Evolutionary conservation across 225 moss, liverwort and hornwort species (phyloP), one percentile per base, ranked within the genome.

Genomic region (Marchantia paleacea): DNA sequence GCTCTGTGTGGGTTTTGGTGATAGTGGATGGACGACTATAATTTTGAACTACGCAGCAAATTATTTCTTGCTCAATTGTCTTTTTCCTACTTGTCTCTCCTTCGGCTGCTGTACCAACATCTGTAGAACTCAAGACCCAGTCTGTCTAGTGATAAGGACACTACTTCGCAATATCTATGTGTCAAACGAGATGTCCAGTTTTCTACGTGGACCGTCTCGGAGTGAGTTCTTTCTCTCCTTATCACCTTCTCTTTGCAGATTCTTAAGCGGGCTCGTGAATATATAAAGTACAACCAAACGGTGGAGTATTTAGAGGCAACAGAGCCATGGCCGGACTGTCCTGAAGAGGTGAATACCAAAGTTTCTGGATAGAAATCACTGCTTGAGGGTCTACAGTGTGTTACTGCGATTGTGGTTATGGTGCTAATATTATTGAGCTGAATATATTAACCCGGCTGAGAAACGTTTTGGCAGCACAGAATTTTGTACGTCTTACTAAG

Each of bases 301-400:
- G 81, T 85, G 75, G 85, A 84, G 72, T 50, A 84, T 62, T 29
- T 90, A 15, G 83, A 87, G 61, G 73, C 82, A 77, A 85, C 78
- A 30, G 86, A 91, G 75, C 85, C 86, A 64, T 87, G 85, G 75
- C 82, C 86, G 54, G 84, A 84, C 58, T 78, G 84, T 77, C 88
- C 86, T 11, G 88, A 91, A 90, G 86, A 93, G 85, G 93, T 91
- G 83, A 28, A 72, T n/a, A 12, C 50, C 22, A 58, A 58, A 58
- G 58, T 58, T 58, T 15, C 58, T 15, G 18, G 5, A 58, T 11
- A 50, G n/a, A n/a, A n/a, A n/a, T 19, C 22, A 18, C 11, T 19
- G 13, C 47, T 69, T 48, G 5, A 20, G 7, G 48, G 22, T 47
- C 58, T 70, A 31, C 49, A 19, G 47, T 19, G 31, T 39, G 28